A percentile compares a stretch with the other conserved stretches of the same genome.
Evolutionary conservation across 1,139 yeast genomes (phyloP).

Genomic region (Suhomyces kunorum): DNA sequence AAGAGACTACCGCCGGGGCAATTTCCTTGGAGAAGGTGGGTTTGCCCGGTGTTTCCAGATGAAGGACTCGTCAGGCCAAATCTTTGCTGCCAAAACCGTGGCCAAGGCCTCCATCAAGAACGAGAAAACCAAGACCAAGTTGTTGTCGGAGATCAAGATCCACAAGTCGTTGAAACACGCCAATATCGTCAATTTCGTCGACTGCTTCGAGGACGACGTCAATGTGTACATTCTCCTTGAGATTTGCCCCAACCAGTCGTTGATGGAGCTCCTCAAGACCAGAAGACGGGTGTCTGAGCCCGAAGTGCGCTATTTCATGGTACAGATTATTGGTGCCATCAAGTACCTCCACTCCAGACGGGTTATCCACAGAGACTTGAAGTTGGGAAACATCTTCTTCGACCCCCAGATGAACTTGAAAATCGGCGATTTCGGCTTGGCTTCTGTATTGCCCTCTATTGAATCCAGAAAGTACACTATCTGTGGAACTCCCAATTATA

Average conservation of each 20-base stretch:
- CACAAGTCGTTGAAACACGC: constrained; percentile 90
- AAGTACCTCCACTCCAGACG: constrained; percentile 88
- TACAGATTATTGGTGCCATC: constrained; percentile 92
- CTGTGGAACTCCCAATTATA: constrained; percentile 97
- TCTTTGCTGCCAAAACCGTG: constrained; percentile 95
- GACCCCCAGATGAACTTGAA: constrained; percentile 91
- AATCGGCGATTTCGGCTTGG: constrained; percentile 96
- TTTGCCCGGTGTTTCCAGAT: constrained; percentile 98
- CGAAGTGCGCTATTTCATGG: constrained; percentile 87
- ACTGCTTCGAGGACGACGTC: constrained; percentile 92
- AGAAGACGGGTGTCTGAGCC: constrained; percentile 85
- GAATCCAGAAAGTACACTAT: constrained; percentile 84
- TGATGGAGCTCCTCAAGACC: constrained; percentile 87
- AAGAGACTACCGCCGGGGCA: constrained; percentile 87
- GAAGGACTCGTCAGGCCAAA: constrained; percentile 82
- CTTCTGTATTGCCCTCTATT: constrained; percentile 72
- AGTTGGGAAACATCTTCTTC: constrained; percentile 90
- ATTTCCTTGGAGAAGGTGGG: constrained; percentile 95
- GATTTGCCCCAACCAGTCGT: constrained; percentile 89
- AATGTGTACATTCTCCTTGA: constrained; percentile 92
- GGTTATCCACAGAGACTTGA: constrained; percentile 94
- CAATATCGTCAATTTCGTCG: constrained; percentile 86
- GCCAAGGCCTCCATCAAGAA: constrained; percentile 92
- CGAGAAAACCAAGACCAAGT: constrained; percentile 87
- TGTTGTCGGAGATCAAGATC: constrained; percentile 89